These are phyloP conservation scores for Microthlaspi erraticum DNA, from an alignment of 345 rosid genomes.

Conservation along the genomic window DNA sequence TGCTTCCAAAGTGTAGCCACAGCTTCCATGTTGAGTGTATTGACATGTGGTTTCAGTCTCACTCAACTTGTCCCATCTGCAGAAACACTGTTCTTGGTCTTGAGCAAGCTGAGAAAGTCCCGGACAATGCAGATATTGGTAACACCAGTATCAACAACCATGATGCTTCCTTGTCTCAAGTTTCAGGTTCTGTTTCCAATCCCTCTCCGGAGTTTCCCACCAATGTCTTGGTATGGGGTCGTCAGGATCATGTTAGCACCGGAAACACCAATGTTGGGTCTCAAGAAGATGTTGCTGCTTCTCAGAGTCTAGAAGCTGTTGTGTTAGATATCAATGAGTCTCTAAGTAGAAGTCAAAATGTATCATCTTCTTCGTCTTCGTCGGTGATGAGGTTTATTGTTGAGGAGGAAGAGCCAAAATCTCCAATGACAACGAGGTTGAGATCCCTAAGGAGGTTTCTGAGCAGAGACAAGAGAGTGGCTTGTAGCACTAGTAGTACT, in stretches of 20 bases:
- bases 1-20: constrained; percentile 80
- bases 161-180: constrained; percentile 45
- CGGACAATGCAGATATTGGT: constrained; percentile 36
- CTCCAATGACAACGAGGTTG: constrained; percentile 70
- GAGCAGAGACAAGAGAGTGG: constrained; percentile 73
- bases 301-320: constrained; percentile 45
- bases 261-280: constrained; percentile 50
- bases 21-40: constrained; percentile 92
- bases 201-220: constrained; percentile 77
- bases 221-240: constrained; percentile 89
- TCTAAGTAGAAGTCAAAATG: constrained; percentile 50
- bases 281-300: constrained; percentile 53
- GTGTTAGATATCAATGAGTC: constrained; percentile 59
- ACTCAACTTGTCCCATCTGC: constrained; percentile 91
- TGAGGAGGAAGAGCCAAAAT: constrained; percentile 69
- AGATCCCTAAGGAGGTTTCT: constrained; percentile 84
- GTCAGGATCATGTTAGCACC: constrained; percentile 66
- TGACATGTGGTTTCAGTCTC: constrained; percentile 97
- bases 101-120: constrained; percentile 38
- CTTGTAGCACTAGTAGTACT: constrained; percentile 50
- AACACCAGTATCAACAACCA: constrained; percentile 5
- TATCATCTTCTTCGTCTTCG: constrained; percentile 34
- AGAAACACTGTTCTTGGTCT: constrained; percentile 54
- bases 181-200: constrained; percentile 47
- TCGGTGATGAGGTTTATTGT: constrained; percentile 46